phyloP scores from a whole-genome alignment of 192 early-diverging fungal genomes.

The Umbelopsis sp. region DNA sequence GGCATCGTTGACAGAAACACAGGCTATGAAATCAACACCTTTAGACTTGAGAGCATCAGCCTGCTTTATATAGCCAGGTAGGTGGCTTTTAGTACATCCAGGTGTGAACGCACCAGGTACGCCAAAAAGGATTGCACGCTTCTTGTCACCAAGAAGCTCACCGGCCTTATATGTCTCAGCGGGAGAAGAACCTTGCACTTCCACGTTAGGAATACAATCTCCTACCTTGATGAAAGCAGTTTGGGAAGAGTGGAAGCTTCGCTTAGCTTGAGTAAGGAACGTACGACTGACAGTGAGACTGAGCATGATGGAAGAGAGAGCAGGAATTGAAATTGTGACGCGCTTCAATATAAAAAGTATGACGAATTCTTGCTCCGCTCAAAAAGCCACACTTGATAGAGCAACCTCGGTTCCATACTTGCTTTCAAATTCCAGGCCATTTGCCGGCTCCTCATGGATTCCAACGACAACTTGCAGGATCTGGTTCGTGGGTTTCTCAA shows the following conservation, averaged over 20 bases:
- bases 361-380: neutral
- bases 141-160: constrained; percentile 42
- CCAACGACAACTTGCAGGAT: constrained; percentile 19
- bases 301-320: neutral
- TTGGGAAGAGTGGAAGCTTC: constrained; percentile 17
- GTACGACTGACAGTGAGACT: neutral
- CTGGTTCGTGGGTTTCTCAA: constrained; percentile 62
- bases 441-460: neutral
- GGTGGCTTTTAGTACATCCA: constrained; percentile 54
- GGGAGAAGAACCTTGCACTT: constrained; percentile 43
- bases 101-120: constrained; percentile 72
- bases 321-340: neutral
- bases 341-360: neutral
- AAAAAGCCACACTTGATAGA: neutral
- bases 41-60: constrained; percentile 48
- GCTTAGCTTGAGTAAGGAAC: constrained; percentile 11
- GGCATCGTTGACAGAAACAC: constrained; percentile 51
- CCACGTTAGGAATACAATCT: constrained; percentile 28
- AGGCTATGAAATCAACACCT: constrained; percentile 55
- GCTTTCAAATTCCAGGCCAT: neutral
- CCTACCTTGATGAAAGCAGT: constrained; percentile 24
- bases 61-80: constrained; percentile 54
- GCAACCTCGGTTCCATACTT: neutral
- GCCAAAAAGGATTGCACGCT: constrained; percentile 45
- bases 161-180: constrained; percentile 41